phyloP scores from a whole-genome alignment of 176 grass and related monocot genomes.

The Cocos nucifera region DNA sequence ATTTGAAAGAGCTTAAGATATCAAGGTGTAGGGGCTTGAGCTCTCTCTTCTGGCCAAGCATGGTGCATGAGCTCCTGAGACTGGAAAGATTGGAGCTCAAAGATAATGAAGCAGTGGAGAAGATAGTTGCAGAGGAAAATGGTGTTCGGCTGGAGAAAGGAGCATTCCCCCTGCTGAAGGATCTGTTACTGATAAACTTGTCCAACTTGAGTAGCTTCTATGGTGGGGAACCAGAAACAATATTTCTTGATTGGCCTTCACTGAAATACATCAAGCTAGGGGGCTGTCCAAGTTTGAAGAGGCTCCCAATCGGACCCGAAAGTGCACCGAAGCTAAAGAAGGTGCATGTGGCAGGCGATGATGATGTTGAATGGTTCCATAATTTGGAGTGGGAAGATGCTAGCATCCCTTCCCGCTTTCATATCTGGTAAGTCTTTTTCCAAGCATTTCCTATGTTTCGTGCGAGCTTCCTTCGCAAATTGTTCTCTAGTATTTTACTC shows the following conservation, averaged over 20 bases:
- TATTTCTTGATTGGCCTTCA: no score
- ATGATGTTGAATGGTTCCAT: no score
- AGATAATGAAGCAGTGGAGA: conserved; percentile 2
- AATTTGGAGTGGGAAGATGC: conserved; percentile 2
- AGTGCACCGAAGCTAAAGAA: no score
- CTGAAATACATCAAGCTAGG: no score
- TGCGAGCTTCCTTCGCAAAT: no score
- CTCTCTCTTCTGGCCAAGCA: conserved; percentile 8
- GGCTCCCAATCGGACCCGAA: no score
- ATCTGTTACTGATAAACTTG: conserved; percentile 9
- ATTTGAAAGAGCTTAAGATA: conserved; percentile 7
- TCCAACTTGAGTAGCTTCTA: conserved; percentile 17
- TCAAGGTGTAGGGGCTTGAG: neutral
- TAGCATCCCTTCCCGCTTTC: conserved; percentile 4
- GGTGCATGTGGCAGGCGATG: no score
- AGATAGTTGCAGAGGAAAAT: conserved; percentile 5
- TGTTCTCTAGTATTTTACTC: no score
- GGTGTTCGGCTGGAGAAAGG: neutral
- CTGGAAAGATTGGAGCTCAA: conserved; percentile 9
- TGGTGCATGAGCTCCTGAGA: conserved; percentile 1
- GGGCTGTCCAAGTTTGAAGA: no score
- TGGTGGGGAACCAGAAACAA: neutral
- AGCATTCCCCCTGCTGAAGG: conserved; percentile 13
- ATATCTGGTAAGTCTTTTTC: no score
- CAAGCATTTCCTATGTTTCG: no score